Evolutionary conservation across 1,284 basidiomycete genomes (phyloP), one percentile per base, ranked within the genome.

Genomic region (Cutaneotrichosporon sp.): DNA sequence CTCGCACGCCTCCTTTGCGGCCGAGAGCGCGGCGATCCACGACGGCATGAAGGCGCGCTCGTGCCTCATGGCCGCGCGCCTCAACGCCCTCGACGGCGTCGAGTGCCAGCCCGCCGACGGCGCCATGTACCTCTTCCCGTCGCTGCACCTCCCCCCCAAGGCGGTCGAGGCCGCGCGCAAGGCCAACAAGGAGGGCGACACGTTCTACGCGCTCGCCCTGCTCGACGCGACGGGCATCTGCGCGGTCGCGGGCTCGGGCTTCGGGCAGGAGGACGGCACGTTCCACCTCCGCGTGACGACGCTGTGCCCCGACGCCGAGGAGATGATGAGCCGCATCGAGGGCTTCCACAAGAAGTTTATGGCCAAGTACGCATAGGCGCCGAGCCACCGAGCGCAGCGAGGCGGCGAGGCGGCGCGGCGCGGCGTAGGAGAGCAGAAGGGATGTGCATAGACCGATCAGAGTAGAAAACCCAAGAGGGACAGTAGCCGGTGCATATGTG

Each of bases 181-280:
- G 66, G 84, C 81, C 0, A 88, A 87, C 6, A 89, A 90, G 81
- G 84, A 84, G 64, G 88, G 92, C 2, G 92, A 95, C 76, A 87
- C 86, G 54, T 87, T 93, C 70, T 95, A 95, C 72, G 85, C 90
- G 34, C 81, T 93, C 53, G 85, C 84, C 65, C 74, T 95, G 59
- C 81, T 95, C 51, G 73, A 93, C 64, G 84, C 86, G 68, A 94
- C 92, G 0, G 92, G 92, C 10, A 93, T 95, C 67, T 94, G 92
- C 69, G 89, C 91, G 29, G 89, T 95, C 1, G 89, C 91, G 6
- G 92, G 92, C 0, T 87, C 86, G 55, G 92, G 92, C 6, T 95
- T 95, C 69, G 92, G 92, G 1, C 92, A 95, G 81, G 87, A 84
- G 79, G 87, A 89, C 60, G 90, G 88, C 38, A 87, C 91, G 73